Evolutionary conservation across 495 filamentous ascomycete genomes (phyloP).

Genomic region (Tetracladium setigerum): DNA sequence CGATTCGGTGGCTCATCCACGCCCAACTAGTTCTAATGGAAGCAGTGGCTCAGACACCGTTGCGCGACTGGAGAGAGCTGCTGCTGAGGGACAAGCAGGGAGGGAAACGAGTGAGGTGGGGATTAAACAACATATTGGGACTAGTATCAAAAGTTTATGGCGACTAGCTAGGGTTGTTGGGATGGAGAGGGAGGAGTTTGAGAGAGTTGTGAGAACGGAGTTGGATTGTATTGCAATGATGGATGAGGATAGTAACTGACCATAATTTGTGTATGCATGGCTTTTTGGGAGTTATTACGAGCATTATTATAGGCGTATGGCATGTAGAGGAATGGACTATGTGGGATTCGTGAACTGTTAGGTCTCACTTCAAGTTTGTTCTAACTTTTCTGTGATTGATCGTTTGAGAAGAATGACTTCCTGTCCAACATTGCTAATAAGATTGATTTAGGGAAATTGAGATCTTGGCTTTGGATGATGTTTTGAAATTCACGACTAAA

Average conservation of each 20-base stretch:
- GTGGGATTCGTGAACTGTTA: too few relatives aligned
- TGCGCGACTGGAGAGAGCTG: conserved; percentile 57
- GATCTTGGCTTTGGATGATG: too few relatives aligned
- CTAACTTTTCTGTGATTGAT: too few relatives aligned
- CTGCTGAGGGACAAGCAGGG: conserved; percentile 18
- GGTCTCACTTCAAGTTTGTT: too few relatives aligned
- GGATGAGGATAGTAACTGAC: conserved; percentile 50
- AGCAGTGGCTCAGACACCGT: conserved; percentile 50
- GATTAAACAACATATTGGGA: conserved; percentile 81
- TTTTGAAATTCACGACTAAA: too few relatives aligned
- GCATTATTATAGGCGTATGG: too few relatives aligned
- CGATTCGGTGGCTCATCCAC: conserved; percentile 32
- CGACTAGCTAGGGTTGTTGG: conserved; percentile 71
- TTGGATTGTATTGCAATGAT: conserved; percentile 69
- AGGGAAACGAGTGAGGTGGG: conserved; percentile 65
- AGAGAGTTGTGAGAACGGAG: conserved; percentile 70
- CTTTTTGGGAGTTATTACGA: too few relatives aligned
- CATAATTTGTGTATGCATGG: not conserved
- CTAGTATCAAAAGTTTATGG: conserved; percentile 83
- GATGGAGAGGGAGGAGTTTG: conserved; percentile 79
- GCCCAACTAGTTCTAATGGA: conserved; percentile 44
- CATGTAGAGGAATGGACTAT: too few relatives aligned
- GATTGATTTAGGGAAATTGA: too few relatives aligned
- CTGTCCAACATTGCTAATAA: too few relatives aligned
- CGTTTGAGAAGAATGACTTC: too few relatives aligned